Evolutionary conservation across 495 filamentous ascomycete species (phyloP).

Genomic region (Evernia prunastri): DNA sequence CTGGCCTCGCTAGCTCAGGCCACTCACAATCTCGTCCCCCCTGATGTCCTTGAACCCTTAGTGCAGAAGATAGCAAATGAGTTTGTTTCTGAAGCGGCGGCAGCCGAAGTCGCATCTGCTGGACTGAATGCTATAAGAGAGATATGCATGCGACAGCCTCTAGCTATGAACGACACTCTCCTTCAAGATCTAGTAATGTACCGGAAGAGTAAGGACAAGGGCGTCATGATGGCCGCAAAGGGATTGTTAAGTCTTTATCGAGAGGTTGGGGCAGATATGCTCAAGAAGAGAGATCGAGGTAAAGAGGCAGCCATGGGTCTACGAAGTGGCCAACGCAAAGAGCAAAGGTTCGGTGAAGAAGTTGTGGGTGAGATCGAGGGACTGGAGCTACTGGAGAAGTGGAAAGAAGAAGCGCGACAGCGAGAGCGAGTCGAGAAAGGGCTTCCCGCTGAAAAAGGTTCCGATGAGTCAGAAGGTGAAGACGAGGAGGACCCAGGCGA

Average conservation of each 20-base stretch:
- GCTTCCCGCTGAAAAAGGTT: conserved; percentile 49
- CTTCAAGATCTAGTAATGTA: conserved; percentile 97
- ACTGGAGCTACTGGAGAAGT: conserved; percentile 81
- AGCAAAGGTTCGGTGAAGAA: conserved; percentile 71
- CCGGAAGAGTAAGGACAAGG: conserved; percentile 94
- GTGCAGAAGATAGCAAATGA: conserved; percentile 95
- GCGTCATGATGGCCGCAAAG: conserved; percentile 93
- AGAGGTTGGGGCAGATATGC: conserved; percentile 80
- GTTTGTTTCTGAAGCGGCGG: conserved; percentile 92
- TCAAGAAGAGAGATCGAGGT: conserved; percentile 84
- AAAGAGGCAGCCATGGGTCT: conserved; percentile 87
- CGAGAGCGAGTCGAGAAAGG: conserved; percentile 63
- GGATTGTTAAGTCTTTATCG: conserved; percentile 84
- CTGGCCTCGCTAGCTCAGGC: conserved; percentile 88
- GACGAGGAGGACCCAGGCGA: conserved; percentile 66
- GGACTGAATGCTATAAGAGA: conserved; percentile 94
- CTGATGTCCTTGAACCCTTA: conserved; percentile 86
- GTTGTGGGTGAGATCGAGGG: conserved; percentile 81
- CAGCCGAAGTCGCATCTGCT: conserved; percentile 82
- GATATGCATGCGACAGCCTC: conserved; percentile 82
- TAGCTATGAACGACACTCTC: conserved; percentile 91
- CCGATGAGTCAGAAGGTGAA: conserved; percentile 48
- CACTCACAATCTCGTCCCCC: conserved; percentile 84
- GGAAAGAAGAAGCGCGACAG: conserved; percentile 83
- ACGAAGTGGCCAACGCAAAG: conserved; percentile 58